These are phyloP conservation scores for Exophiala sideris DNA, from an alignment of 2,329 filamentous ascomycete genomes.

Conservation along the genomic window DNA sequence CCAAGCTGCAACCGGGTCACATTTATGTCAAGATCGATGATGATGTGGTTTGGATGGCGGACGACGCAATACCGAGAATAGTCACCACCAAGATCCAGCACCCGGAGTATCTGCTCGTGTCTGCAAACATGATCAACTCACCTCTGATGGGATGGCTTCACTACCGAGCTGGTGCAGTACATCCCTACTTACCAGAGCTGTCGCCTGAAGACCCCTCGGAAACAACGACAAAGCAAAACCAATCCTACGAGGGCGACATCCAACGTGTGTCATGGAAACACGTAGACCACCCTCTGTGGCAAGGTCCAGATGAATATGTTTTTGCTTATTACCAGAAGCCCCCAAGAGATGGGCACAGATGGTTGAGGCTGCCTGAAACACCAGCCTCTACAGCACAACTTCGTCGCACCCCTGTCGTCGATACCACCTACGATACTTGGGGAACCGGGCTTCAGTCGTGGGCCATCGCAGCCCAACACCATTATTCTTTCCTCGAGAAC, in stretches of 20 bases:
- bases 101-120: conserved; percentile 51
- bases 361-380: conserved; percentile 40
- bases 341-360: conserved; percentile 45
- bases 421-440: conserved; percentile 45
- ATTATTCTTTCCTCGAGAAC: conserved; percentile 45
- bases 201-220: background rate
- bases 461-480: conserved; percentile 40
- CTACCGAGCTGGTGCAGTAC: conserved; percentile 51
- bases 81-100: conserved; percentile 53
- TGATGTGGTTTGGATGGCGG: conserved; percentile 44
- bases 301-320: conserved; percentile 31
- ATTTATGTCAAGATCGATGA: conserved; percentile 47
- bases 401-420: conserved; percentile 46
- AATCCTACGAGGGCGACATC: conserved; percentile 31
- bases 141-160: conserved; percentile 54
- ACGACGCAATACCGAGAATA: conserved; percentile 50
- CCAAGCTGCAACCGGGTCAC: conserved; percentile 20
- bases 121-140: conserved; percentile 57
- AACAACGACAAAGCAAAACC: conserved; percentile 11
- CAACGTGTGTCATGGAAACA: conserved; percentile 29
- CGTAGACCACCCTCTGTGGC: conserved; percentile 30
- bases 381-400: conserved; percentile 33
- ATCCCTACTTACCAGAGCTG: conserved; percentile 53
- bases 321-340: conserved; percentile 29
- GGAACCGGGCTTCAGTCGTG: conserved; percentile 15